A percentile compares a stretch with the other conserved stretches of the same genome.
These are phyloP conservation scores for Batkoa obscura DNA, from an alignment of 371 early-diverging fungal species.

Conservation along the genomic window DNA sequence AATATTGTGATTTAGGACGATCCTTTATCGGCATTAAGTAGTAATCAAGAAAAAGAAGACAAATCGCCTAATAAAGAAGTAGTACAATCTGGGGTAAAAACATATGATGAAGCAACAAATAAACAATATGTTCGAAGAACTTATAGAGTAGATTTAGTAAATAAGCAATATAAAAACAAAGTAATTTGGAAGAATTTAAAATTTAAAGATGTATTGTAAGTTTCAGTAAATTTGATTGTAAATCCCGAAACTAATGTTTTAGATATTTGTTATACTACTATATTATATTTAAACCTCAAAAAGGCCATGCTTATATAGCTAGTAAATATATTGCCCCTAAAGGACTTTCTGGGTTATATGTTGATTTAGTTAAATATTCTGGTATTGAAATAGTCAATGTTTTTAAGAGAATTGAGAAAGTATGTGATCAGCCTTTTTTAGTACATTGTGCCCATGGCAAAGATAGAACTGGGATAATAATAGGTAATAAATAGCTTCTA, in stretches of 20 bases:
- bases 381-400: neutral
- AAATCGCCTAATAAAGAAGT: neutral
- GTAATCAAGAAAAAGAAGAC: neutral
- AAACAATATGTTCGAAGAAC: too few relatives aligned
- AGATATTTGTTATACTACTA: neutral
- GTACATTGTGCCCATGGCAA: constrained; percentile 74
- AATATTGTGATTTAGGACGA: neutral
- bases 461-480: constrained; percentile 60
- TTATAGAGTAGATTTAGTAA: neutral
- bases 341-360: neutral
- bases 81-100: neutral
- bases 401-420: neutral
- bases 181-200: neutral
- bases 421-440: too few relatives aligned
- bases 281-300: neutral
- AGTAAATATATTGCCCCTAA: neutral
- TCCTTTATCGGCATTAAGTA: neutral
- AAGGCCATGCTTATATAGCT: neutral
- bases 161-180: neutral
- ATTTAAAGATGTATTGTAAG: neutral
- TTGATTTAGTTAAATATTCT: neutral
- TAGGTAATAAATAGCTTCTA: neutral
- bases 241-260: neutral
- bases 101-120: neutral
- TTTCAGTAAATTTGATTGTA: neutral